Evolutionary conservation across 345 rosid species (phyloP).

Genomic region (Firmiana major): DNA sequence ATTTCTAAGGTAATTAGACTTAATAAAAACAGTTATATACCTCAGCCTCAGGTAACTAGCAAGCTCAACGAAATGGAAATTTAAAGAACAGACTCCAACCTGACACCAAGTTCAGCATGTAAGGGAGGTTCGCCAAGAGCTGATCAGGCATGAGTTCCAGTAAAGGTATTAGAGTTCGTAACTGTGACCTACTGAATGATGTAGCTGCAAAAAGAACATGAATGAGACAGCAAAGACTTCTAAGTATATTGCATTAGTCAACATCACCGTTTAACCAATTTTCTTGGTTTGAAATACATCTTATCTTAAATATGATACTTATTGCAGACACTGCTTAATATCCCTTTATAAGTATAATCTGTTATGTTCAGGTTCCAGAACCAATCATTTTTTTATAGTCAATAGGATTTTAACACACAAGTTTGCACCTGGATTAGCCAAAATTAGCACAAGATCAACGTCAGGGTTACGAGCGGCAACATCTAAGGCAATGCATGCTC

Average conservation of each 20-base stretch:
- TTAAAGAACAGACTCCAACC: slow-evolving; percentile 37
- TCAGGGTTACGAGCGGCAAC: slow-evolving; percentile 66
- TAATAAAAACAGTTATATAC: neutral
- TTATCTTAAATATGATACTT: neutral
- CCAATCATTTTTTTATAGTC: neutral
- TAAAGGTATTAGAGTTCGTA: slow-evolving; percentile 54
- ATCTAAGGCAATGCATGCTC: slow-evolving; percentile 72
- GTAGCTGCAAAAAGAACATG: slow-evolving; percentile 53
- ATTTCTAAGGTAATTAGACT: neutral
- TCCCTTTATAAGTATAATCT: neutral
- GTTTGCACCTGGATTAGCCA: slow-evolving; percentile 65
- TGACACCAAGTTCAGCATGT: slow-evolving; percentile 39
- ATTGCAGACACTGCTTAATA: neutral
- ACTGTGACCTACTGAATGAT: slow-evolving; percentile 53
- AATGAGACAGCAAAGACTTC: neutral
- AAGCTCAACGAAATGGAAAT: slow-evolving; percentile 10
- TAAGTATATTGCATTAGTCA: neutral
- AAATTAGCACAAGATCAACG: slow-evolving; percentile 59
- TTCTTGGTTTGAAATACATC: neutral
- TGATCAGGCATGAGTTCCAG: slow-evolving; percentile 48
- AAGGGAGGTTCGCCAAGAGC: slow-evolving; percentile 25
- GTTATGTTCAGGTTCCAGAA: neutral
- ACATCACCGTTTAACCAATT: neutral
- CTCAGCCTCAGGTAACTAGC: slow-evolving; percentile 4
- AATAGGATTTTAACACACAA: neutral